Evolutionary conservation across 345 rosid genomes (phyloP).

Genomic region (Camelina neglecta): DNA sequence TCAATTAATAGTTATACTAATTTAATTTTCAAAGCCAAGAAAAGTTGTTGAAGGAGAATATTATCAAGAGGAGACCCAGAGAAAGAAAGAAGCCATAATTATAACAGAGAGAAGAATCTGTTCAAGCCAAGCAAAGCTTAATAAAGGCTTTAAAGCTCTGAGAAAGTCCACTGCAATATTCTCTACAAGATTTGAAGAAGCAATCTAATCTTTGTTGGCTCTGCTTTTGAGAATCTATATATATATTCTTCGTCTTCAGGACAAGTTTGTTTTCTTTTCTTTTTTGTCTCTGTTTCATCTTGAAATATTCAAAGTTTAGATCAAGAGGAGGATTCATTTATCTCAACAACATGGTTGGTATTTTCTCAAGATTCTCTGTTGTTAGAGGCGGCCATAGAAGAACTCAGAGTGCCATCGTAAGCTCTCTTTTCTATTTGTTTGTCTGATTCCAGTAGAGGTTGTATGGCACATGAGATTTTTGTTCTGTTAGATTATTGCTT

Average conservation of each 20-base stretch:
- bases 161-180: slow-evolving; percentile 24
- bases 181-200: slow-evolving; percentile 9
- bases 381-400: slow-evolving; percentile 72
- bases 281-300: background rate
- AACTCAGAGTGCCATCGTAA: slow-evolving; percentile 79
- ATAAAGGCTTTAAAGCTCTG: slow-evolving; percentile 23
- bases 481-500: slow-evolving; percentile 17
- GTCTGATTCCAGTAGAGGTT: slow-evolving; percentile 1
- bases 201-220: slow-evolving; percentile 11
- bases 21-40: slow-evolving; percentile 17
- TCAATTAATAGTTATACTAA: background rate
- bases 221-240: slow-evolving; percentile 40
- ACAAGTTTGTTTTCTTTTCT: slow-evolving; percentile 32
- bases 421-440: slow-evolving; percentile 28
- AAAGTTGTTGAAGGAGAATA: slow-evolving; percentile 13
- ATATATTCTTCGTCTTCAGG: slow-evolving; percentile 25
- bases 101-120: slow-evolving; percentile 23
- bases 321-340: slow-evolving; percentile 20
- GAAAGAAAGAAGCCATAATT: slow-evolving; percentile 12
- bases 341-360: slow-evolving; percentile 68
- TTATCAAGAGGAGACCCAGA: background rate
- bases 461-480: slow-evolving; percentile 3
- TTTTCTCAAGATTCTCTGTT: slow-evolving; percentile 83
- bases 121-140: slow-evolving; percentile 37
- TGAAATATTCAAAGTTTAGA: slow-evolving; percentile 11